Conservation (phyloP, 768 basidiomycete genomes). For the Crepidotus variabilis region DNA sequence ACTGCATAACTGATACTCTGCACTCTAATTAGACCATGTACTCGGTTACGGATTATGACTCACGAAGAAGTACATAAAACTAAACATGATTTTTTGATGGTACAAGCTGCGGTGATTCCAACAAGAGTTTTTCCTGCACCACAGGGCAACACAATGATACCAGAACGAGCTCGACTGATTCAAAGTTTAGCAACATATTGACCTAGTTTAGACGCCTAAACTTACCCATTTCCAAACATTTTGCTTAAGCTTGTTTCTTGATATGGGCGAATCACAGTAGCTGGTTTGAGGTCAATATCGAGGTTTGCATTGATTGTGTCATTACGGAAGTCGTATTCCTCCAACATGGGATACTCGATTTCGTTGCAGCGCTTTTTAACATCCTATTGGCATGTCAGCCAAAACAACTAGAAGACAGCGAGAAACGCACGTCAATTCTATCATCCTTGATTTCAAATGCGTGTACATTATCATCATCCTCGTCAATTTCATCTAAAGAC, state of each 20-base stretch:
- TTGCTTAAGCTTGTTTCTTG: constrained; percentile 98
- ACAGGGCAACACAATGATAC: constrained; percentile 97
- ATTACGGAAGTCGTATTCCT: constrained; percentile 98
- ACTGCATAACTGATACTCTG: constrained; percentile 95
- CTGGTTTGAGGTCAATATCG: constrained; percentile 97
- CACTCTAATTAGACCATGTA: constrained; percentile 6
- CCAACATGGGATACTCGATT: constrained; percentile 95
- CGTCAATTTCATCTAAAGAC: constrained; percentile 84
- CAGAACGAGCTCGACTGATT: constrained; percentile 89
- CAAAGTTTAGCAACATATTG: not conserved
- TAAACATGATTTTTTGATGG: constrained; percentile 97
- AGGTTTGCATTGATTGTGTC: constrained; percentile 95
- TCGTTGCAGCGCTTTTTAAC: constrained; percentile 97
- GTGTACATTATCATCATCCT: constrained; percentile 96
- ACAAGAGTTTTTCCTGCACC: constrained; percentile 99
- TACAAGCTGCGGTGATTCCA: constrained; percentile 99
- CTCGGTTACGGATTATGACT: constrained; percentile 27
- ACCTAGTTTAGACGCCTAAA: too few species aligned
- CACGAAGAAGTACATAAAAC: constrained; percentile 98
- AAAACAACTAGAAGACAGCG: not conserved
- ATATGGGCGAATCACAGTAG: constrained; percentile 95
- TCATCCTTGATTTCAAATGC: constrained; percentile 94
- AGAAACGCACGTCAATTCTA: constrained; percentile 79
- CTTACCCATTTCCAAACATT: constrained; percentile 99
- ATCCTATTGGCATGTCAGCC: constrained; percentile 44